These are phyloP conservation scores for Acanthamoeba sp. DNA, from an alignment of 208 protist species.

Conservation along the genomic window DNA sequence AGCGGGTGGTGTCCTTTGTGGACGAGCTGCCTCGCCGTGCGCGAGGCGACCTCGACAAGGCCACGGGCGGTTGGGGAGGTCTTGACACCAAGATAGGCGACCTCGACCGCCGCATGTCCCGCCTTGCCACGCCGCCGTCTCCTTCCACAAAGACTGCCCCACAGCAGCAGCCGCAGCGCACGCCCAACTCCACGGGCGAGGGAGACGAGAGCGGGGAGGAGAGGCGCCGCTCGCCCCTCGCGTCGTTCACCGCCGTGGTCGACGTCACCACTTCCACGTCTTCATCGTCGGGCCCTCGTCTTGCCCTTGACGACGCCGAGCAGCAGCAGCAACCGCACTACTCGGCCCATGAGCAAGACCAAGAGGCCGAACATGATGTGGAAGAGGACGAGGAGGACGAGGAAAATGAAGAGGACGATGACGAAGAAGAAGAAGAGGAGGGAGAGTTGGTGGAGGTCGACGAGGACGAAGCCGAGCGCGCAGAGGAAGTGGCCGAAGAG, in stretches of 20 bases:
- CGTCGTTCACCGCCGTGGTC: background rate
- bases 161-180: background rate
- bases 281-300: background rate
- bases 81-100: background rate
- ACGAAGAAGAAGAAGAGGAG: background rate
- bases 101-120: background rate
- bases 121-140: background rate
- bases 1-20: background rate
- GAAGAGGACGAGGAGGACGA: background rate
- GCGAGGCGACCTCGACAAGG: background rate
- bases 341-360: background rate
- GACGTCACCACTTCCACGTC: background rate
- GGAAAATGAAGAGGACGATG: constrained; percentile 24
- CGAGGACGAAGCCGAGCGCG: background rate
- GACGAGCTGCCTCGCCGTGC: background rate
- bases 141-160: too few species aligned
- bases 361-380: background rate
- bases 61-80: background rate
- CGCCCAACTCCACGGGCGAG: background rate
- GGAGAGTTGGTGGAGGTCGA: background rate
- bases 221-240: background rate
- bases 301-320: background rate
- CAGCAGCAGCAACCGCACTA: background rate
- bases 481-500: constrained; percentile 36
- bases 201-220: background rate